A percentile compares a stretch with the other conserved stretches of the same genome.
These are phyloP conservation scores for Lentinula edodes DNA, from an alignment of 768 basidiomycete species.

Conservation along the genomic window DNA sequence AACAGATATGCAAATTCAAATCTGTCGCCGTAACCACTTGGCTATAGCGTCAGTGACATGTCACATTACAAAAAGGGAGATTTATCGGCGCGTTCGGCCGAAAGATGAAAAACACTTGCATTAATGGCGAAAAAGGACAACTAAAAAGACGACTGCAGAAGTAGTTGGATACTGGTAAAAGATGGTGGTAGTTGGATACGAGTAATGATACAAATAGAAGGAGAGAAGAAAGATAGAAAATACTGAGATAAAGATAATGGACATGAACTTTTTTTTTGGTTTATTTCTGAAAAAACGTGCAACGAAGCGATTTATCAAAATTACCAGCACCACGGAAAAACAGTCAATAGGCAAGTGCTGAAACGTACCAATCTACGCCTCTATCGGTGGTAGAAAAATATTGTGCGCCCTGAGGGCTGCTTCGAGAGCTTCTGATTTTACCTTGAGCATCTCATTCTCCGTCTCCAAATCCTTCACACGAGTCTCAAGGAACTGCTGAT, in stretches of 20 bases:
- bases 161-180: not conserved
- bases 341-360: not conserved
- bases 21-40: conserved; percentile 80
- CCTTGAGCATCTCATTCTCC: conserved; percentile 48
- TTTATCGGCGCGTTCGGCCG: not conserved
- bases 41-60: conserved; percentile 53
- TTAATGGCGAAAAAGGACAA: not conserved
- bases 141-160: not conserved
- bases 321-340: not conserved
- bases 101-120: not conserved
- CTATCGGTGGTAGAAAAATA: not conserved
- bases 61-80: too few species aligned
- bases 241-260: not conserved
- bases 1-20: conserved; percentile 4
- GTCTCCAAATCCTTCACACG: conserved; percentile 32
- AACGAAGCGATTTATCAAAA: not conserved
- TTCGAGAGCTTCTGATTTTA: conserved; percentile 28
- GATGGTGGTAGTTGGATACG: not conserved
- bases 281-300: not conserved
- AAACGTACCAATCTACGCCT: not conserved
- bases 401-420: conserved; percentile 1
- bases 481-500: conserved; percentile 50
- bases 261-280: not conserved
- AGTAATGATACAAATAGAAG: not conserved
- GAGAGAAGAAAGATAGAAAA: not conserved